phyloP scores from a whole-genome alignment of 2,329 filamentous ascomycete genomes.

The Xylaria polymorpha region DNA sequence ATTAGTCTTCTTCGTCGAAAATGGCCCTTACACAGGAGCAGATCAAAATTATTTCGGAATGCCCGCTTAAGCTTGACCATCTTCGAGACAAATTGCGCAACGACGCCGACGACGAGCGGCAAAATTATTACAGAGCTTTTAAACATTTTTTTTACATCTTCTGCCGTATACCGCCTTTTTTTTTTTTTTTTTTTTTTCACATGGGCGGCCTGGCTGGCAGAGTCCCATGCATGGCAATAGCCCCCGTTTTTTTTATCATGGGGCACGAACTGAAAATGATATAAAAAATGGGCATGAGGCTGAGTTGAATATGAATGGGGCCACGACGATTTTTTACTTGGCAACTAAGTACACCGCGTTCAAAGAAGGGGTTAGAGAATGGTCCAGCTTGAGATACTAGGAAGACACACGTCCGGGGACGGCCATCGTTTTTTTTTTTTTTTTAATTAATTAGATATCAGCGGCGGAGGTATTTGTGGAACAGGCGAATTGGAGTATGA shows the following conservation, averaged over 20 bases:
- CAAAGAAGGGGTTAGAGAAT: neutral
- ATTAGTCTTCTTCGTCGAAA: too few relatives aligned
- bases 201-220: conserved; percentile 54
- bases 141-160: too few relatives aligned
- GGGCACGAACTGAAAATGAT: conserved; percentile 23
- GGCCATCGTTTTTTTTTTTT: neutral
- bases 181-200: too few relatives aligned
- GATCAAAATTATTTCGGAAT: too few relatives aligned
- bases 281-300: neutral
- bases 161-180: too few relatives aligned
- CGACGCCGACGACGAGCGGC: too few relatives aligned
- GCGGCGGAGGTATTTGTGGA: conserved; percentile 3
- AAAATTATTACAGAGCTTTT: too few relatives aligned
- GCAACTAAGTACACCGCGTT: neutral
- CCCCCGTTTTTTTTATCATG: conserved; percentile 25
- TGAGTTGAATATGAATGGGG: neutral
- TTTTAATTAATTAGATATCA: neutral
- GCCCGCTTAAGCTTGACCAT: too few relatives aligned
- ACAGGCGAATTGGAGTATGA: conserved; percentile 15
- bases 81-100: too few relatives aligned
- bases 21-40: too few relatives aligned
- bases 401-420: neutral
- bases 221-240: conserved; percentile 54
- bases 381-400: neutral
- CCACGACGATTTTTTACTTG: too few relatives aligned